These are phyloP conservation scores for Blastobotrys arbuscula DNA, from an alignment of 1,139 yeast species.

Conservation along the genomic window DNA sequence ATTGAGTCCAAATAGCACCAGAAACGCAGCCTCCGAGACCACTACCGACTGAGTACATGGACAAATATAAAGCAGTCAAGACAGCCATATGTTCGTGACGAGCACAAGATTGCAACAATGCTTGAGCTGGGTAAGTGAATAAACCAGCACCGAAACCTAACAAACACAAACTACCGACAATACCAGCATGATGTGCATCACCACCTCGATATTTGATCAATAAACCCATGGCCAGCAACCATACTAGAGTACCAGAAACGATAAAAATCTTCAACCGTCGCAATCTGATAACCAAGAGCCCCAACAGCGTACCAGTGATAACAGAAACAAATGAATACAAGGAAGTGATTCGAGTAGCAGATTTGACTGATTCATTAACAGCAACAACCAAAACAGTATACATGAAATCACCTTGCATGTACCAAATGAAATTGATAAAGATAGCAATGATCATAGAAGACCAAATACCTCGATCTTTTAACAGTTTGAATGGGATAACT, in stretches of 20 bases:
- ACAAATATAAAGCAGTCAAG: conserved; percentile 40
- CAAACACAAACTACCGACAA: conserved; percentile 60
- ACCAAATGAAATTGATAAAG: conserved; percentile 53
- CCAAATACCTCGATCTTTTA: conserved; percentile 65
- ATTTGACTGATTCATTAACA: conserved; percentile 48
- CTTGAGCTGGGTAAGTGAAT: conserved; percentile 63
- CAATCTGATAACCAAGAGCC: conserved; percentile 43
- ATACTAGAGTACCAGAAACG: conserved; percentile 48
- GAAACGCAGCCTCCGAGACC: conserved; percentile 44
- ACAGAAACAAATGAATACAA: conserved; percentile 61
- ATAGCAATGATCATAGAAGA: conserved; percentile 53
- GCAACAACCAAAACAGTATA: conserved; percentile 61
- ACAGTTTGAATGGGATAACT: conserved; percentile 49
- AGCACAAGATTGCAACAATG: conserved; percentile 56
- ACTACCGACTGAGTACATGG: conserved; percentile 41
- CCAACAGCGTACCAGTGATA: conserved; percentile 55
- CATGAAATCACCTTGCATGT: conserved; percentile 64
- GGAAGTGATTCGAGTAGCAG: conserved; percentile 63
- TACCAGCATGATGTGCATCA: conserved; percentile 45
- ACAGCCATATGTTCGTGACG: conserved; percentile 47
- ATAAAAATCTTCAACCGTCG: conserved; percentile 57
- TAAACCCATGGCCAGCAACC: conserved; percentile 57
- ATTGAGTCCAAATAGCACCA: conserved; percentile 46
- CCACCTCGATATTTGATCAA: conserved; percentile 55
- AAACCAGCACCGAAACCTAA: conserved; percentile 72